Conservation (phyloP, 768 basidiomycete species). For the Dioszegia aurantiaca region DNA sequence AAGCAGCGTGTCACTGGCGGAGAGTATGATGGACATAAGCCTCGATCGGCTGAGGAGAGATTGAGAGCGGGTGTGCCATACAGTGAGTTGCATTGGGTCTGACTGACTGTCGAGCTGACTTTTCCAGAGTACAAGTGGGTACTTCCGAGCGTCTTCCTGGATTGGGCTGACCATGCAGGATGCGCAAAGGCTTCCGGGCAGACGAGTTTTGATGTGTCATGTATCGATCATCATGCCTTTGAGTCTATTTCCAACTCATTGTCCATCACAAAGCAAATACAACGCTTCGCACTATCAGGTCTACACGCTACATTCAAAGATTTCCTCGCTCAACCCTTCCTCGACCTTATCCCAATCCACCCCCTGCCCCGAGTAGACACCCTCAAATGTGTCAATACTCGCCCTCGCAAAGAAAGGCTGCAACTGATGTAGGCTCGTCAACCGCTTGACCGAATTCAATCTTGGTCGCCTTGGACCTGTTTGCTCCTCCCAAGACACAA, state of each 20-base stretch:
- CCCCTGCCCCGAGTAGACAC: conserved; percentile 67
- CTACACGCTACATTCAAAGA: conserved; percentile 65
- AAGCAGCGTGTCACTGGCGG: conserved; percentile 58
- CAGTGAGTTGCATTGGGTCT: conserved; percentile 37
- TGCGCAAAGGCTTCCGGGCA: conserved; percentile 44
- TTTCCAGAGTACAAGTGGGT: conserved; percentile 42
- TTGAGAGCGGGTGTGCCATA: conserved; percentile 61
- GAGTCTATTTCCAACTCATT: too few species aligned
- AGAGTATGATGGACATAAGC: conserved; percentile 68
- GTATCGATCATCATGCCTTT: too few species aligned
- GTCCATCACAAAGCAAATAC: too few species aligned
- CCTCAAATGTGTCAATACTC: conserved; percentile 85
- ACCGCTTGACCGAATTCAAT: conserved; percentile 65
- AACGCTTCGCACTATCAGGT: not conserved
- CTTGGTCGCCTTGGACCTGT: conserved; percentile 67
- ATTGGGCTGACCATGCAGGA: conserved; percentile 23
- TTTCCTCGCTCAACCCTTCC: conserved; percentile 71
- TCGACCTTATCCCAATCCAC: conserved; percentile 92
- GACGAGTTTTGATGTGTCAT: conserved; percentile 39
- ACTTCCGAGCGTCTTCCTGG: too few species aligned
- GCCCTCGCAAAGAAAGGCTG: conserved; percentile 87
- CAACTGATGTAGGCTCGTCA: conserved; percentile 79
- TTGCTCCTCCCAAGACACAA: conserved; percentile 13
- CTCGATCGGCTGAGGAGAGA: conserved; percentile 70
- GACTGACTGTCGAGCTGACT: conserved; percentile 4